Conservation (phyloP, 192 early-diverging fungal species). For the Coemansia sp. region DNA sequence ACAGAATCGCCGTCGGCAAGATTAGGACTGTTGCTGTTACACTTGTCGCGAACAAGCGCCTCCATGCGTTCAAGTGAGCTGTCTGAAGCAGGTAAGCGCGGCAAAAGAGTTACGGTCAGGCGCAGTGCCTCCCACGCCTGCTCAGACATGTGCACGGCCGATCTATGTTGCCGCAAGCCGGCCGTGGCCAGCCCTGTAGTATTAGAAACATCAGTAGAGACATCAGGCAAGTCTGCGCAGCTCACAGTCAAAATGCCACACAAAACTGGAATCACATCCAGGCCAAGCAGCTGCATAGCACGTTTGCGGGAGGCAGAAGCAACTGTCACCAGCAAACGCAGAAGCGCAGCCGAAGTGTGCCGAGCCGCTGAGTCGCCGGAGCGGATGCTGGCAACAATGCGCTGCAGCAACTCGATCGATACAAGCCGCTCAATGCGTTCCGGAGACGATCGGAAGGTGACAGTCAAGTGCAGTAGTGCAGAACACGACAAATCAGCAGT, state of each 20-base stretch:
- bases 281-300: constrained; percentile 22
- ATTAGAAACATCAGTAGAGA: neutral
- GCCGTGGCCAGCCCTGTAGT: neutral
- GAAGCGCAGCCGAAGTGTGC: constrained; percentile 5
- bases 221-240: neutral
- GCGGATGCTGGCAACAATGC: constrained; percentile 60
- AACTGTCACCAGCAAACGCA: constrained; percentile 25
- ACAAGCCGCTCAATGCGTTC: constrained; percentile 62
- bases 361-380: constrained; percentile 39
- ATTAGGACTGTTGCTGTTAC: neutral
- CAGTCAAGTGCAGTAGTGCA: constrained; percentile 63
- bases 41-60: neutral
- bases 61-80: constrained; percentile 3
- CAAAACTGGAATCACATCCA: constrained; percentile 12
- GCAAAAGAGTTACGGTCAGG: constrained; percentile 23
- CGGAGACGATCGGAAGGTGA: constrained; percentile 59
- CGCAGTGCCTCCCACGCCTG: constrained; percentile 33
- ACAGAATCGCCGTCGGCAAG: no score
- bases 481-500: constrained; percentile 70
- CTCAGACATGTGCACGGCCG: constrained; percentile 20
- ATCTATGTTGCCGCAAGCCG: neutral
- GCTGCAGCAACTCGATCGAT: constrained; percentile 57
- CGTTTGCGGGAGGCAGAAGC: constrained; percentile 17
- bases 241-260: constrained; percentile 10
- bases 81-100: constrained; percentile 16